phyloP scores from a whole-genome alignment of 2,329 filamentous ascomycete genomes.

The Fusarium sp. region DNA sequence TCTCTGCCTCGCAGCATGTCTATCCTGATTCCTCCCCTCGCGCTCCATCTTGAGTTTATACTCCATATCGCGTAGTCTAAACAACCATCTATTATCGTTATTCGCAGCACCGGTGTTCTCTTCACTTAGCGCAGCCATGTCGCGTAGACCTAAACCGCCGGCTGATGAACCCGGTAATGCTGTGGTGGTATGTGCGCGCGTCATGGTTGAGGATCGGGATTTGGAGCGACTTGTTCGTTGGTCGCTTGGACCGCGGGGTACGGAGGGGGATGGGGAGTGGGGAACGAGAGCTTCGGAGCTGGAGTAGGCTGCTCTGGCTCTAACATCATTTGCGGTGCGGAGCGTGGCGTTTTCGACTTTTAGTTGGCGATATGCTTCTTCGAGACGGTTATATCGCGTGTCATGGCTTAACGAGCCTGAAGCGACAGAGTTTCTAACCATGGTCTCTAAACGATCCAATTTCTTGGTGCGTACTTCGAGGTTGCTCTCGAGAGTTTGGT shows the following conservation, averaged over 20 bases:
- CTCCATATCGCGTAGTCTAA: conserved; percentile 88
- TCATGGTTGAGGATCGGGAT: conserved; percentile 50
- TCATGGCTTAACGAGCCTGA: conserved; percentile 59
- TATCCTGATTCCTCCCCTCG: conserved; percentile 86
- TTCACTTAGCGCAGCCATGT: conserved; percentile 47
- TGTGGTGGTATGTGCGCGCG: conserved; percentile 49
- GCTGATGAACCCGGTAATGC: conserved; percentile 45
- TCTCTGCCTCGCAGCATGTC: conserved; percentile 83
- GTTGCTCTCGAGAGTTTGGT: conserved; percentile 84
- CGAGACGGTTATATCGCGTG: conserved; percentile 64
- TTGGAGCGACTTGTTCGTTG: conserved; percentile 53
- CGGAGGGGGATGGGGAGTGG: conserved; percentile 64
- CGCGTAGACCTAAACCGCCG: conserved; percentile 45
- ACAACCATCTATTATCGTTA: conserved; percentile 82
- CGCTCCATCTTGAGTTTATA: conserved; percentile 89
- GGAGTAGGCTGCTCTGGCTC: conserved; percentile 62
- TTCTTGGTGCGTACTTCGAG: conserved; percentile 85
- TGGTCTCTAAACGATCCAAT: conserved; percentile 86
- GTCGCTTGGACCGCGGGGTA: conserved; percentile 65
- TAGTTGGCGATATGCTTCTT: conserved; percentile 71
- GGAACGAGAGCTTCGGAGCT: conserved; percentile 54
- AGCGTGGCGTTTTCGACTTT: conserved; percentile 78
- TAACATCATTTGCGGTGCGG: conserved; percentile 71
- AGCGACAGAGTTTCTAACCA: conserved; percentile 75
- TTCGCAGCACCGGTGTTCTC: conserved; percentile 36